These are phyloP conservation scores for Calophaca sinica DNA, from an alignment of 306 rosid species.

Conservation along the genomic window DNA sequence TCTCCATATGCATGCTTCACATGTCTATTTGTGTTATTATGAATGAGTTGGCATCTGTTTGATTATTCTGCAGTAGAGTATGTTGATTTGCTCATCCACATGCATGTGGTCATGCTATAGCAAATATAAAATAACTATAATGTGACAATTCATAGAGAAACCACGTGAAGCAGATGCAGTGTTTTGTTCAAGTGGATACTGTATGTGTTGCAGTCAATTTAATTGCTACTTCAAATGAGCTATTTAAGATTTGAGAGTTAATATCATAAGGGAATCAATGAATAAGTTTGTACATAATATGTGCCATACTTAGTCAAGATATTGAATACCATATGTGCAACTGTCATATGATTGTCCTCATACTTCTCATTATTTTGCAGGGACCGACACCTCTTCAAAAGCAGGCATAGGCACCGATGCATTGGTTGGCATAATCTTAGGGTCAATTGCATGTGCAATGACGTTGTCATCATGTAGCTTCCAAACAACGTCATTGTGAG, in stretches of 20 bases:
- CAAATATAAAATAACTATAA: not conserved
- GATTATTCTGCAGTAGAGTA: not conserved
- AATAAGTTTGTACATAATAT: slow-evolving; percentile 7
- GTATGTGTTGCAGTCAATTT: slow-evolving; percentile 16
- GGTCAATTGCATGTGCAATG: slow-evolving; percentile 74
- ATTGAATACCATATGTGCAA: slow-evolving; percentile 8
- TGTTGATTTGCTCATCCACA: not conserved
- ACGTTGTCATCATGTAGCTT: slow-evolving; percentile 57
- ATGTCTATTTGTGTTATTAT: not conserved
- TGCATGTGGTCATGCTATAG: not conserved
- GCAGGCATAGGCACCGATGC: slow-evolving; percentile 71
- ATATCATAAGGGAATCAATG: not conserved
- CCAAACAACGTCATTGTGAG: slow-evolving; percentile 78
- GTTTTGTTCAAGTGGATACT: not conserved
- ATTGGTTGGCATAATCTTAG: slow-evolving; percentile 74
- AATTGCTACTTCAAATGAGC: not conserved
- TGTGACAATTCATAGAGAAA: not conserved
- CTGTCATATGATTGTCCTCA: slow-evolving; percentile 39
- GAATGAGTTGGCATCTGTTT: not conserved
- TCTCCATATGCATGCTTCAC: slow-evolving; percentile 23
- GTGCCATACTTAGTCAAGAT: not conserved
- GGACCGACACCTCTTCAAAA: slow-evolving; percentile 22
- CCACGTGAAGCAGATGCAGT: not conserved
- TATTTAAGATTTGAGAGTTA: not conserved
- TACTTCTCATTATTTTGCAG: slow-evolving; percentile 58